Evolutionary conservation across 371 early-diverging fungal species (phyloP), one percentile per base, ranked within the genome.

Genomic region (Mucor piriformis): DNA sequence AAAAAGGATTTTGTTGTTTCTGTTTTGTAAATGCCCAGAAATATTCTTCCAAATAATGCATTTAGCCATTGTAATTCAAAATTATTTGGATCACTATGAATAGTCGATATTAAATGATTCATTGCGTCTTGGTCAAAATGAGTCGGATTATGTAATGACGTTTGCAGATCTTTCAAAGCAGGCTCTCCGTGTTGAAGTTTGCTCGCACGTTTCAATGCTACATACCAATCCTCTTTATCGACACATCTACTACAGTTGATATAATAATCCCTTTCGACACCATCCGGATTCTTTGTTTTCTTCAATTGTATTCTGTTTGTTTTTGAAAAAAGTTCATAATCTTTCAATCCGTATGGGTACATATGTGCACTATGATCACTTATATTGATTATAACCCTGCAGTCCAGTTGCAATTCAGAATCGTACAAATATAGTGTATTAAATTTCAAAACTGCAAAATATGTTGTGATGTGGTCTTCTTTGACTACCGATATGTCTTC

Each of bases 141-240:
- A 1, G 83, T 74, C 20, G 70, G 70, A 60, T 85, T 77, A 27
- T 63, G 67, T n/a, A 50, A 15, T 0, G 49, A 35, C 8, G 29
- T 24, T 13, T 63, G 55, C 16, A 55, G 16, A 32, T 56, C 51
- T n/a, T 55, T 32, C 7, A n/a, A 24, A 35, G 64, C 35, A 7
- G 65, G 64, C 16, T 71, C 71, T 6, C 66, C 59, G 42, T 69
- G 70, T 27, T 40, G 29, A 24, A 65, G 59, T 21, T 69, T 62
- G 12, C 76, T 73, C 2, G 81, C 83, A 16, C 74, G 71, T 15
- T 76, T 61, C 6, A 88, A 61, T 25, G 82, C 81, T 33, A 86
- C 63, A 61, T 87, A 92, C 96, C 96, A 96, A 66, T 92, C 93
- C 67, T 96, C 96, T 76, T 96, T 96, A 61, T 93, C 92, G 3